phyloP scores from a whole-genome alignment of 2,329 filamentous ascomycete species.

The Penicillium freii region DNA sequence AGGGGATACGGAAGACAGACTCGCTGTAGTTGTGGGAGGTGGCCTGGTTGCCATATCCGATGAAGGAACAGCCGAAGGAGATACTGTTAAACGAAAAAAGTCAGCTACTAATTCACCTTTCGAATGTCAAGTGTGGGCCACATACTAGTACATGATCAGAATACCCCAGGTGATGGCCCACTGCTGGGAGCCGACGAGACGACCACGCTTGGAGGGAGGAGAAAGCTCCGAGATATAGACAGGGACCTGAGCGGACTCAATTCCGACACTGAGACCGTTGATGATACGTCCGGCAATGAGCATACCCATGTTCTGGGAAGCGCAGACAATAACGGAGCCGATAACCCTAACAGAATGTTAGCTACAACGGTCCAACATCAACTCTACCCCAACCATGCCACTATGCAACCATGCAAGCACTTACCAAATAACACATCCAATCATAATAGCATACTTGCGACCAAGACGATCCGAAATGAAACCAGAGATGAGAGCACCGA shows the following conservation, averaged over 20 bases:
- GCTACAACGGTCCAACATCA: neutral
- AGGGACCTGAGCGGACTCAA: slow-evolving; percentile 68
- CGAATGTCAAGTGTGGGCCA: slow-evolving; percentile 55
- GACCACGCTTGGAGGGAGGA: slow-evolving; percentile 54
- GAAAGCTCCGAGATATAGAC: slow-evolving; percentile 70
- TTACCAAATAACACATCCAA: slow-evolving; percentile 51
- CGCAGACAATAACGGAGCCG: slow-evolving; percentile 57
- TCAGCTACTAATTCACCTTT: neutral
- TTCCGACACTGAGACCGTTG: slow-evolving; percentile 70
- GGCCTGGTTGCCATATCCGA: slow-evolving; percentile 25
- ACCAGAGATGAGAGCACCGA: slow-evolving; percentile 57
- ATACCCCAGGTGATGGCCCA: slow-evolving; percentile 73
- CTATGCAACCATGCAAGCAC: neutral
- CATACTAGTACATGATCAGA: slow-evolving; percentile 65
- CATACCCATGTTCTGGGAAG: slow-evolving; percentile 64
- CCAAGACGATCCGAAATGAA: slow-evolving; percentile 56
- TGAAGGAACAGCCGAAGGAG: slow-evolving; percentile 16
- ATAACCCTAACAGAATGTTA: slow-evolving; percentile 49
- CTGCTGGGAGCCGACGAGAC: slow-evolving; percentile 71
- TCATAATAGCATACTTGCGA: slow-evolving; percentile 52
- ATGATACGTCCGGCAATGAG: slow-evolving; percentile 67
- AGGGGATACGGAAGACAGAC: slow-evolving; percentile 62
- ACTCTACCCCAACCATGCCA: neutral
- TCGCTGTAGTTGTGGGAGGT: slow-evolving; percentile 33
- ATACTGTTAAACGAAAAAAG: slow-evolving; percentile 41